Percentiles rank a stretch among this genome's conserved stretches.
phyloP scores from a whole-genome alignment of 768 basidiomycete genomes.

The Strobilomyces echinocephalus region DNA sequence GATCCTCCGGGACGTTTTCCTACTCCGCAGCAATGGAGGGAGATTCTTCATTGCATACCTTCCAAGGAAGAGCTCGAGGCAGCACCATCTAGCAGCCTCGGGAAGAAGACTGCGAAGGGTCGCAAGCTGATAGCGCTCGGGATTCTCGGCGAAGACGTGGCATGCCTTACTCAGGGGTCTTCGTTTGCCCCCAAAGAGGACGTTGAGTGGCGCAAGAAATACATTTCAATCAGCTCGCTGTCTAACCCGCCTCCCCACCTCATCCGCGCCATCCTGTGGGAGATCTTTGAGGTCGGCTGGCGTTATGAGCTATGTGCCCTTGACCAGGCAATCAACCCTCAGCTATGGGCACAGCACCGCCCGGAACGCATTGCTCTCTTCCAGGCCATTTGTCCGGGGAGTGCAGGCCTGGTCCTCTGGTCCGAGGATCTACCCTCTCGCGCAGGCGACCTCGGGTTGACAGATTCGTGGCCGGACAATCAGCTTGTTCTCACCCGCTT shows the following conservation, averaged over 20 bases:
- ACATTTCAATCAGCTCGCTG: not conserved
- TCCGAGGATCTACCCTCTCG: not conserved
- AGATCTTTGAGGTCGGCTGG: not conserved
- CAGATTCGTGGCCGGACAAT: too few relatives aligned
- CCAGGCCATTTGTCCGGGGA: not conserved
- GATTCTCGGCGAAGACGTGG: not conserved
- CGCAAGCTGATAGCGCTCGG: not conserved
- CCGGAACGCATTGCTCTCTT: not conserved
- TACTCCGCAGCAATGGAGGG: not conserved
- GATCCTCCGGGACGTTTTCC: not conserved
- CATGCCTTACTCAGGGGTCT: not conserved
- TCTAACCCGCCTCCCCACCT: not conserved
- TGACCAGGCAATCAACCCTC: not conserved
- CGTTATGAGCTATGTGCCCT: not conserved
- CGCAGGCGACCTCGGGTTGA: too few relatives aligned
- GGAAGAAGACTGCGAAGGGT: not conserved
- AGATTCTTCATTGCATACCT: too few relatives aligned
- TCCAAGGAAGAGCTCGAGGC: not conserved
- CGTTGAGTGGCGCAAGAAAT: not conserved
- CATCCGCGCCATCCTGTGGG: not conserved
- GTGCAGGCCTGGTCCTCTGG: not conserved
- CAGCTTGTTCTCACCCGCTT: too few relatives aligned
- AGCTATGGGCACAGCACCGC: not conserved
- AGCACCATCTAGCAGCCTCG: too few relatives aligned
- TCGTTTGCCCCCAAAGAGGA: not conserved